Conservation (phyloP, 2,329 filamentous ascomycete species). For the Botrytis byssoidea region DNA sequence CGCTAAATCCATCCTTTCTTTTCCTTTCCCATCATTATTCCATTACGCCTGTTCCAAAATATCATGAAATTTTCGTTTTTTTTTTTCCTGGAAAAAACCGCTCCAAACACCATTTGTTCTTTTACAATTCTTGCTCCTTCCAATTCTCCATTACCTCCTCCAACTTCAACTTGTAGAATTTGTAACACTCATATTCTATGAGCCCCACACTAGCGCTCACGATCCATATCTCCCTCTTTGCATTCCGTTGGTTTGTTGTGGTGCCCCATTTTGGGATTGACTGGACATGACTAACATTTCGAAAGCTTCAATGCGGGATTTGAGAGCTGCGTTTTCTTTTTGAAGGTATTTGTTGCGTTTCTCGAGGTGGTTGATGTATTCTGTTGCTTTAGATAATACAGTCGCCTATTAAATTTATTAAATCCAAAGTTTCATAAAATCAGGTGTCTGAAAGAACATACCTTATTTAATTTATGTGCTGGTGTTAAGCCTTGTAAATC, state of each 20-base stretch:
- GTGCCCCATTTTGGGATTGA: conserved; percentile 20
- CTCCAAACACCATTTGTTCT: conserved; percentile 8
- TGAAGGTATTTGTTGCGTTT: conserved; percentile 79
- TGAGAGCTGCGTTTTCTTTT: conserved; percentile 78
- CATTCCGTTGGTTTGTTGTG: conserved; percentile 10
- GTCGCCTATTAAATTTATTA: conserved; percentile 30
- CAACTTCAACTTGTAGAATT: background rate
- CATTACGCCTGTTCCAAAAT: background rate
- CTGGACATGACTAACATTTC: conserved; percentile 73
- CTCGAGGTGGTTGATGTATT: conserved; percentile 91
- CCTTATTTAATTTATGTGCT: conserved; percentile 70
- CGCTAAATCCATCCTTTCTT: background rate
- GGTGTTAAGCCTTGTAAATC: conserved; percentile 59
- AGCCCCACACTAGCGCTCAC: background rate
- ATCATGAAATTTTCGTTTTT: background rate
- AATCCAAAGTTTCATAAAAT: background rate
- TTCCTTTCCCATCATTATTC: background rate
- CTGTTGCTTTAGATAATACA: conserved; percentile 87
- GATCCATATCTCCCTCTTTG: conserved; percentile 12
- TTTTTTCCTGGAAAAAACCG: background rate
- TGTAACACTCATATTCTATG: too few relatives aligned
- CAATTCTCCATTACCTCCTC: conserved; percentile 2
- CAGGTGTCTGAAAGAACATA: conserved; percentile 20
- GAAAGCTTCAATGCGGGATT: conserved; percentile 72
- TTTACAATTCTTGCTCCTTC: background rate